Evolutionary conservation across 768 basidiomycete species (phyloP), one percentile per base, ranked within the genome.

Genomic region (Russula dissimulans): DNA sequence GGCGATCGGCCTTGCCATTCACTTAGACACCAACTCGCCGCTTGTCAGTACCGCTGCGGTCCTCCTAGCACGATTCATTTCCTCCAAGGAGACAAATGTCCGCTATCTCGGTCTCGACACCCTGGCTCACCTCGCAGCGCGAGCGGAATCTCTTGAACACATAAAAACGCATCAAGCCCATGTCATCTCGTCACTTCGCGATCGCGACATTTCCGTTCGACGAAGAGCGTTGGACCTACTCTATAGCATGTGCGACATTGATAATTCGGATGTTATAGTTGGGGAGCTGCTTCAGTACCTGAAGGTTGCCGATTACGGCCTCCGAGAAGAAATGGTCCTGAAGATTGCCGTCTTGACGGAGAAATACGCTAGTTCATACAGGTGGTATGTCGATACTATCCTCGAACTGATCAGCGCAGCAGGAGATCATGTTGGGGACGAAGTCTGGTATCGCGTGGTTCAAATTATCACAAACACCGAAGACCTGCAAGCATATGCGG

Each of bases 341-440:
- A 98, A 98, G 74, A 95, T 99, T 57, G 97, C 97, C 44, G 95
- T 98, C 63, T 78, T 97, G 61, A 98, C 97, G n/a, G 97, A 99
- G 72, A 92, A 97, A 75, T 97, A 97, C 69, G 97, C 97, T 26
- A 89, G 83, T 57, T 97, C 91, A 56, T 97, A 95, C 74, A 94
- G 95, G 74, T 95, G 95, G 95, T 98, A 99, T 77, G 91, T 99
- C 58, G 95, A 99, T 73, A 99, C 94, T 65, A 91, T 98, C 69
- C 75, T 99, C 67, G 88, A 94, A 69, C 83, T 99, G 58, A 95
- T 99, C 71, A 91, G 89, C 69, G 87, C 93, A 43, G 97, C 97
- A 11, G 97, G 97, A 56, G 97, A 99, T 69, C 94, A 99, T 70
- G 95, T 99, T 54, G 97, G 97, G 48, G 95, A 98, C 65, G 97